These are phyloP conservation scores for Trichomonascaceae sp. DNA, from an alignment of 1,139 yeast genomes.

Conservation along the genomic window DNA sequence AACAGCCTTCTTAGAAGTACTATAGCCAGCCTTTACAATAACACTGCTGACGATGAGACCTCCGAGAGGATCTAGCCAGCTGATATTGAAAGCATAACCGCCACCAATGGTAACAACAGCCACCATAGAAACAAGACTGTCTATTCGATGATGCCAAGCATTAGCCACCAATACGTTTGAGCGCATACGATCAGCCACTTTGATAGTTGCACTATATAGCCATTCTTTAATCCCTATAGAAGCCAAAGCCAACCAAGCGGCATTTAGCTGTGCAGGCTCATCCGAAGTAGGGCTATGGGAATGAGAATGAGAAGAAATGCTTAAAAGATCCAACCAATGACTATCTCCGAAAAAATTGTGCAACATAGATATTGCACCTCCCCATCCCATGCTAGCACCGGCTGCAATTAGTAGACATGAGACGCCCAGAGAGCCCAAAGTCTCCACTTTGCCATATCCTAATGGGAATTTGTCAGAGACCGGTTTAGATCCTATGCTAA, in stretches of 20 bases:
- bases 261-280: conserved; percentile 66
- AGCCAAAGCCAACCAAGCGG: conserved; percentile 93
- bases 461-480: conserved; percentile 66
- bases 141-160: conserved; percentile 99
- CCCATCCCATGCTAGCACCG: conserved; percentile 89
- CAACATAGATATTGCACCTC: conserved; percentile 63
- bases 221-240: conserved; percentile 83
- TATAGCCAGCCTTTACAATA: conserved; percentile 78
- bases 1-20: conserved; percentile 63
- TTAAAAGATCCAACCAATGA: conserved; percentile 15
- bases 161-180: conserved; percentile 91
- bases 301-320: conserved; percentile 37
- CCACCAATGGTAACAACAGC: conserved; percentile 85
- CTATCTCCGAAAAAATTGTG: conserved; percentile 35
- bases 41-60: conserved; percentile 78
- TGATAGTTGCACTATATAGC: conserved; percentile 73
- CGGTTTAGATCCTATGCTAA: conserved; percentile 63
- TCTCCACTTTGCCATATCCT: conserved; percentile 91
- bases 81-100: conserved; percentile 68
- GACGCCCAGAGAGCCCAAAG: conserved; percentile 85
- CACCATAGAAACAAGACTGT: conserved; percentile 83
- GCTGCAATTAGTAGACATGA: conserved; percentile 78
- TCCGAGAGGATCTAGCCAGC: conserved; percentile 88
- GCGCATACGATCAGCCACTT: conserved; percentile 67
- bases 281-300: conserved; percentile 32